Base-by-base conservation (phyloP, 2,329 filamentous ascomycete genomes). In the Colletotrichum kahawae region DNA sequence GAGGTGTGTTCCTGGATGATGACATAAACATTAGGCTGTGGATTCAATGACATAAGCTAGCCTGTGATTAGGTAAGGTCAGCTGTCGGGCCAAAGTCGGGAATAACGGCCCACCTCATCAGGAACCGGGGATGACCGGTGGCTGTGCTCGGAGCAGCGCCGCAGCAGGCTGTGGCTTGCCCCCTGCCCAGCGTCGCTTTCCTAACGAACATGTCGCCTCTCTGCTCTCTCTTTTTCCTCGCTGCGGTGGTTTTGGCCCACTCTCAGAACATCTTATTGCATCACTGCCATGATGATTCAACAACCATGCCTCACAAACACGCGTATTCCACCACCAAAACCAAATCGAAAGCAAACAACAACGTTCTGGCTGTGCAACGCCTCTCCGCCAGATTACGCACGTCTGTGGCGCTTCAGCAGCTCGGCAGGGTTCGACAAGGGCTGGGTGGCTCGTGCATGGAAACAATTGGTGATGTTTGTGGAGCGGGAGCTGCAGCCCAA, bases 311-410 rank as follows among this genome's bases (percentile, higher is more conserved):
- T 29, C 24, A 7, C 7, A 29, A 59, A 33, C 18, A 60, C 57
- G 57, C 36, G 62, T 51, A 21, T 31, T 14, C 43, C 21, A 57
- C 65, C n/a, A 56, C 33, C 7, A 29, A 4, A 38, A 3, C 14
- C 9, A 31, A 14, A 21, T 21, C 21, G 21, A 21, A 21, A 21
- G 21, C 21, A 54, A 29, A n/a, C 14, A 12, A 56, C 29, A n/a
- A n/a, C 38, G 24, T 10, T 66, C 51, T 60, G 54, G 43, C 72
- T 51, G 60, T 65, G 71, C 57, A 33, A 59, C 34, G 33, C 29
- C 51, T 29, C 71, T 63, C 71, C 63, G 63, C 63, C 63, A 33
- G 67, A 68, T 75, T 68, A 75, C 73, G 73, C 69, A 75, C 34
- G n/a, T 14, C 43, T 75, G 73, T 75, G 73, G 73, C 73, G 73